Base-by-base conservation (phyloP, 306 rosid genomes). In the Senna tora region DNA sequence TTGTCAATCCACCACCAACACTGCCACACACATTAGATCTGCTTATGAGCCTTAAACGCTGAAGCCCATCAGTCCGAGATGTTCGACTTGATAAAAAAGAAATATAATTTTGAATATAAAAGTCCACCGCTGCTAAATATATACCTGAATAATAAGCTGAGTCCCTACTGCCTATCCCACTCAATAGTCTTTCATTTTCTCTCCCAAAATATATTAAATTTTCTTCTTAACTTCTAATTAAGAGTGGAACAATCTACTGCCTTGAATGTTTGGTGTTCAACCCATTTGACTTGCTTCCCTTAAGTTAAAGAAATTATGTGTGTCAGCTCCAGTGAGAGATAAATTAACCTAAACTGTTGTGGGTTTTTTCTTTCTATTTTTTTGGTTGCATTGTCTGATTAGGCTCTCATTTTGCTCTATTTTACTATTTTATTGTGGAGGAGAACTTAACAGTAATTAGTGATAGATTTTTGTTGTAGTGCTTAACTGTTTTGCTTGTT, bases 221-320 rank as follows among this genome's bases (percentile, higher is more conserved):
- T n/a, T n/a, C n/a, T n/a, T n/a, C n/a, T n/a, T n/a, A n/a, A n/a
- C n/a, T n/a, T 12, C 54, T 9, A 12, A 51, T 42, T 38, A 65
- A 69, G 57, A 10, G 65, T 57, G 17, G 71, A 22, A 59, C 47
- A 51, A 60, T 63, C 61, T 75, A 47, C 38, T 45, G 47, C 74
- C 20, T 71, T 71, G 34, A 39, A 36, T 60, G 61, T 46, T 71
- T 58, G 38, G 15, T 34, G 34, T 12, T 53, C 17, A 10, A 50
- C 16, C 46, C 57, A 30, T 57, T 75, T 64, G 54, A 67, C 72
- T 42, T 70, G 63, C 74, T 73, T 69, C 70, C 36, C 59, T n/a
- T 20, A 45, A 5, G 39, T 67, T 60, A 66, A 17, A 33, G 38
- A 22, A 22, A 72, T 80, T 32, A 16, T 10, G 32, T 65, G 45